phyloP scores from a whole-genome alignment of 1,284 basidiomycete genomes.

The Cutaneotrichosporon cavernicola region DNA sequence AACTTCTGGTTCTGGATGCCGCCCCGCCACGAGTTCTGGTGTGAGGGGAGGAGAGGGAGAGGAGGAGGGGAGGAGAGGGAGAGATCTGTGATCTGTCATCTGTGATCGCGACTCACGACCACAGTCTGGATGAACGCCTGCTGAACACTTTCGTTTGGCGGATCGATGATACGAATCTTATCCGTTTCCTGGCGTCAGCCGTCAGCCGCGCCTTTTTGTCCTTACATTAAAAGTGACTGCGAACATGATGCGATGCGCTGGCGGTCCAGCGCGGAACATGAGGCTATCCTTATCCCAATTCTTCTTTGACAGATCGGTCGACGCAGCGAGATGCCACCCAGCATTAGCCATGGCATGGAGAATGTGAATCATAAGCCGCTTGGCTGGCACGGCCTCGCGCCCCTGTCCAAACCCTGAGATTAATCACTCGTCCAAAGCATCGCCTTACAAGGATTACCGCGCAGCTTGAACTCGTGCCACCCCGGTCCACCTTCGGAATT shows the following conservation, averaged over 20 bases:
- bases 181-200: constrained; percentile 19
- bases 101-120: constrained; percentile 23
- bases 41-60: background rate
- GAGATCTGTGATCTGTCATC: no score
- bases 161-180: constrained; percentile 49
- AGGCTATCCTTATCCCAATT: constrained; percentile 43
- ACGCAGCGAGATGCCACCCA: constrained; percentile 41
- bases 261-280: constrained; percentile 38
- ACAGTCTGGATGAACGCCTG: constrained; percentile 36
- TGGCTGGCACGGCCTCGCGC: constrained; percentile 35
- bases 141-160: constrained; percentile 32
- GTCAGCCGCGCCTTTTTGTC: no score
- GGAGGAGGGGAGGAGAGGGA: no score
- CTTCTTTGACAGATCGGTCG: constrained; percentile 42
- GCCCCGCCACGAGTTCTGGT: constrained; percentile 31
- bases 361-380: constrained; percentile 41
- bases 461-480: constrained; percentile 41
- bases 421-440: background rate
- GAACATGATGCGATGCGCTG: constrained; percentile 38
- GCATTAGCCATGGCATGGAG: constrained; percentile 29
- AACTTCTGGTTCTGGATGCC: constrained; percentile 41
- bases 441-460: constrained; percentile 40
- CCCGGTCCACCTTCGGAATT: constrained; percentile 8
- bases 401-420: constrained; percentile 39
- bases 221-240: constrained; percentile 36